These are phyloP conservation scores for Bretschneidera sinensis DNA, from an alignment of 345 rosid species.

Conservation along the genomic window DNA sequence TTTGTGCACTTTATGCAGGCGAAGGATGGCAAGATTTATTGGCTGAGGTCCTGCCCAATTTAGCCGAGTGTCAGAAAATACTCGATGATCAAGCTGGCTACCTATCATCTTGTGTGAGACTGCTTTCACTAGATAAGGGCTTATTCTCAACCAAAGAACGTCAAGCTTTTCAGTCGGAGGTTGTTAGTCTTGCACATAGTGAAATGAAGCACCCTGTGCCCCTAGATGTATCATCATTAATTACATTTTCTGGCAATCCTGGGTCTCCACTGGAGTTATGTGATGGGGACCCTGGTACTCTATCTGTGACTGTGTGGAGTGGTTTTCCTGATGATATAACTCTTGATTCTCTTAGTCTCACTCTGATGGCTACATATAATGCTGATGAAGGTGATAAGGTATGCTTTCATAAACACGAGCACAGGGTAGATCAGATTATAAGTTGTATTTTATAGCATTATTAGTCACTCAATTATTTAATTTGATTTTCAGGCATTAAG, in stretches of 20 bases:
- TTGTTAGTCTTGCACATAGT: conserved; percentile 83
- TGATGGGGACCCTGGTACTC: conserved; percentile 92
- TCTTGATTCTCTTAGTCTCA: conserved; percentile 84
- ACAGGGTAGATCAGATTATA: conserved; percentile 3
- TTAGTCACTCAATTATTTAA: conserved; percentile 9
- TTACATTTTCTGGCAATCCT: conserved; percentile 90
- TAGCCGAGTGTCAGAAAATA: conserved; percentile 93
- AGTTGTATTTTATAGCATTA: conserved; percentile 1
- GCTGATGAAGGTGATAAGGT: conserved; percentile 93
- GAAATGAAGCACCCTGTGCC: conserved; percentile 94
- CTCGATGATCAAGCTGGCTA: conserved; percentile 93
- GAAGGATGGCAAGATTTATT: conserved; percentile 98
- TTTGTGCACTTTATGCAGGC: conserved; percentile 90
- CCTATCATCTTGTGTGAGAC: conserved; percentile 84
- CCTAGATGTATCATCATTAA: conserved; percentile 84
- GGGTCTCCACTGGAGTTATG: conserved; percentile 83
- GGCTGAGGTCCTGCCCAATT: conserved; percentile 90
- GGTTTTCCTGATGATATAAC: conserved; percentile 97
- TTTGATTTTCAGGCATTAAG: conserved; percentile 66
- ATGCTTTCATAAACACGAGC: conserved; percentile 21
- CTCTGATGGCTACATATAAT: conserved; percentile 77
- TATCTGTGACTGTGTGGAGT: conserved; percentile 91
- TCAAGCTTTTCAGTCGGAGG: conserved; percentile 90
- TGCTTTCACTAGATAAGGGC: conserved; percentile 84
- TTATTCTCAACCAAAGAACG: conserved; percentile 81